Conservation (phyloP, 805 yeast genomes). For the Myxozyma kluyveri region DNA sequence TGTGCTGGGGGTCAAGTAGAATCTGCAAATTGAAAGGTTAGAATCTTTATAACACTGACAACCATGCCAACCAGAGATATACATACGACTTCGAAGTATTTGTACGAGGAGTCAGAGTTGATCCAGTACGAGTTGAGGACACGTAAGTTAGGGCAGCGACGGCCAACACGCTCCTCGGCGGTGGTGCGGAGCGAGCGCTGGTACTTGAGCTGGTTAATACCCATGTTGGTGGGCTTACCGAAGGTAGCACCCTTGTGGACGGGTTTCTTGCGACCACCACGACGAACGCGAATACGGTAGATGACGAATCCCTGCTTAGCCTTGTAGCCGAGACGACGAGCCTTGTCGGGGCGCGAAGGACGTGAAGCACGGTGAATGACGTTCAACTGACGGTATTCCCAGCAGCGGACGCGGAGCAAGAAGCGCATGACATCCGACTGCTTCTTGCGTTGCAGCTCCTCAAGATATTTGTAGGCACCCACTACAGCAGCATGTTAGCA, state of each 20-base stretch:
- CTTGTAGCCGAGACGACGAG: constrained; percentile 99
- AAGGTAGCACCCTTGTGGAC: constrained; percentile 99
- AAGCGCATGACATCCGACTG: constrained; percentile 99
- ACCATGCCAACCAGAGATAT: constrained; percentile 34
- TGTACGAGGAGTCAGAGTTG: constrained; percentile 99
- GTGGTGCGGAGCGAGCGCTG: constrained; percentile 97
- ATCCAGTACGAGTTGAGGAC: constrained; percentile 99
- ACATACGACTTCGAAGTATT: constrained; percentile 82
- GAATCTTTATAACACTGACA: neutral
- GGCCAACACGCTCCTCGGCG: constrained; percentile 99
- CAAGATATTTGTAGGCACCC: constrained; percentile 99
- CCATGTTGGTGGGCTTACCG: constrained; percentile 99
- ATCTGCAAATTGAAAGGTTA: constrained; percentile 35
- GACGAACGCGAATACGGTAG: constrained; percentile 98
- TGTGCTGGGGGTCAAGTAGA: constrained; percentile 95
- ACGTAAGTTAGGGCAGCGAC: constrained; percentile 98
- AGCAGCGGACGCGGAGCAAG: constrained; percentile 99
- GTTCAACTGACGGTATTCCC: constrained; percentile 99
- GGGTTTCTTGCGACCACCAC: constrained; percentile 99
- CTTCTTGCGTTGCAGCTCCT: constrained; percentile 99
- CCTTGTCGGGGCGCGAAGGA: constrained; percentile 99
- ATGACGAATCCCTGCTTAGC: constrained; percentile 99
- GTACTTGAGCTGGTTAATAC: constrained; percentile 98
- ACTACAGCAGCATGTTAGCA: constrained; percentile 42
- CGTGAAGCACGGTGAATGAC: constrained; percentile 98